Evolutionary conservation across 176 grass and related monocot genomes (phyloP).

Genomic region (Otatea glauca): DNA sequence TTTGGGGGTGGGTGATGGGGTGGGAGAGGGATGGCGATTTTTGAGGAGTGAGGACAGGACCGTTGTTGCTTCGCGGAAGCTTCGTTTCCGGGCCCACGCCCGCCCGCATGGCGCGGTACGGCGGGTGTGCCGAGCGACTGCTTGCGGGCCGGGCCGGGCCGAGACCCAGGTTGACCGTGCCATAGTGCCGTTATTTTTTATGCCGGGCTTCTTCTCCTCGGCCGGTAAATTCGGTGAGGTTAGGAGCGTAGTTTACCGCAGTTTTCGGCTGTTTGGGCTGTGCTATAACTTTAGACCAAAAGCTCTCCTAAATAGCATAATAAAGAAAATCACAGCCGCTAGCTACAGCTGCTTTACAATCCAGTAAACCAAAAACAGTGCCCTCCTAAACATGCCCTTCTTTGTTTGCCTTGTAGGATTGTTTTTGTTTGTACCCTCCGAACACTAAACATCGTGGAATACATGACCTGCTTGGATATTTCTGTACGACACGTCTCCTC

Average conservation of each 20-base stretch:
- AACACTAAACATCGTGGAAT: too few species aligned
- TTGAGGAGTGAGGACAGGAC: slow-evolving; percentile 39
- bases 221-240: background rate
- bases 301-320: too few species aligned
- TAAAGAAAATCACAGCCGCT: too few species aligned
- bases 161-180: background rate
- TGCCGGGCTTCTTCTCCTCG: background rate
- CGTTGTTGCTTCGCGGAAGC: slow-evolving; percentile 73
- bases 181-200: too few species aligned
- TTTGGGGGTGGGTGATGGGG: background rate
- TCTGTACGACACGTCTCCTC: background rate
- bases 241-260: background rate
- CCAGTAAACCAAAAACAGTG: too few species aligned
- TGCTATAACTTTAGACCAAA: too few species aligned
- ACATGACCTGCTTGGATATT: background rate
- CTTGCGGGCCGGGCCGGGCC: background rate
- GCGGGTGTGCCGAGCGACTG: background rate
- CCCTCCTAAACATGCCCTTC: too few species aligned
- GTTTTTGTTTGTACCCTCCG: background rate
- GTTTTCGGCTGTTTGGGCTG: too few species aligned
- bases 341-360: too few species aligned
- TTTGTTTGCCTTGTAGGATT: background rate
- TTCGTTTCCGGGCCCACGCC: slow-evolving; percentile 51
- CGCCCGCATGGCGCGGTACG: background rate
- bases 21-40: slow-evolving; percentile 36